These are phyloP conservation scores for Xylaria digitata DNA, from an alignment of 2,329 filamentous ascomycete genomes.

Conservation along the genomic window DNA sequence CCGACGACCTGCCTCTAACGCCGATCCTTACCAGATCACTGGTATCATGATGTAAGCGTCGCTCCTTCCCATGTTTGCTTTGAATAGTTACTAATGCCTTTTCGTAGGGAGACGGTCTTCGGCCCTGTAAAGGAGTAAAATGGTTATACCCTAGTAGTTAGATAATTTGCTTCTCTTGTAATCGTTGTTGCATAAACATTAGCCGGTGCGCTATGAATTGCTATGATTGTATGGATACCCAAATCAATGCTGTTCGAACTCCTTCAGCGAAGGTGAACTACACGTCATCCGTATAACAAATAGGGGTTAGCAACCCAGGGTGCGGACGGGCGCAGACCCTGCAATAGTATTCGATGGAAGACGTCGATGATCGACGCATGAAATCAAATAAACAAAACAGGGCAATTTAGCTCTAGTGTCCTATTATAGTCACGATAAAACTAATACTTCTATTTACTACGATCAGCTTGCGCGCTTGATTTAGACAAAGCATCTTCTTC, in stretches of 20 bases:
- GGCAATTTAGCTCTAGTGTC: background rate
- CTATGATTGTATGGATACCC: slow-evolving; percentile 40
- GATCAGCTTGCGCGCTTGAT: background rate
- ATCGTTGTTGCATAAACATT: slow-evolving; percentile 33
- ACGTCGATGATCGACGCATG: slow-evolving; percentile 7
- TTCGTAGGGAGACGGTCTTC: slow-evolving; percentile 63
- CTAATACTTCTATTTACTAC: background rate
- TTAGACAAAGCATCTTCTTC: background rate
- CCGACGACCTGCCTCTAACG: slow-evolving; percentile 82
- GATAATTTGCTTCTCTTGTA: slow-evolving; percentile 30
- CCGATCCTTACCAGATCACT: slow-evolving; percentile 81
- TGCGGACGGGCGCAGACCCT: background rate
- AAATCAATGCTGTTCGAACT: slow-evolving; percentile 22
- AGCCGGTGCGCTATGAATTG: slow-evolving; percentile 36
- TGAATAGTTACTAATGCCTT: slow-evolving; percentile 20
- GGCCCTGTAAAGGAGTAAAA: slow-evolving; percentile 50
- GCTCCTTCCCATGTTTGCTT: background rate
- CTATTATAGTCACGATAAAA: slow-evolving; percentile 2
- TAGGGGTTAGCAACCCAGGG: background rate
- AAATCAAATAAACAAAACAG: background rate
- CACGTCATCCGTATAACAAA: slow-evolving; percentile 3
- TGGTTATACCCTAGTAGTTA: slow-evolving; percentile 39
- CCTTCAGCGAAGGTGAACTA: slow-evolving; percentile 17
- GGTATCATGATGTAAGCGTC: slow-evolving; percentile 74
- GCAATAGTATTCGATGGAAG: background rate